These are phyloP conservation scores for Solanum ossicruentum DNA, from an alignment of 257 asterid species.

Conservation along the genomic window DNA sequence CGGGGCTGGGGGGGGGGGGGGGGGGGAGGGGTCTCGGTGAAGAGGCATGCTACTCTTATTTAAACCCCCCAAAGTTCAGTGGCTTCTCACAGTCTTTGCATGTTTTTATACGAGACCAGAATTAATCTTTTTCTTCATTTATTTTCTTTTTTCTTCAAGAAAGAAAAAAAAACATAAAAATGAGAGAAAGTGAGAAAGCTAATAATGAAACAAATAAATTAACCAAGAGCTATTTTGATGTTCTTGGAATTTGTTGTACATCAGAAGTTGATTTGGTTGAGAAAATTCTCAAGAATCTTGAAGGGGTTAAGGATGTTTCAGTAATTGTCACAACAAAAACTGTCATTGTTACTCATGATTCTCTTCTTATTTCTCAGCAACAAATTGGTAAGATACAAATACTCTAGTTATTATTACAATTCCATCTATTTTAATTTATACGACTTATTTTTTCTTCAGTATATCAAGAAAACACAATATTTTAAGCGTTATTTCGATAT, in stretches of 20 bases:
- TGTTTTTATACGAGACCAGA: neutral
- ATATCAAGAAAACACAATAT: too few species aligned
- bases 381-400: conserved; percentile 39
- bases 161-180: neutral
- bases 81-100: neutral
- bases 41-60: neutral
- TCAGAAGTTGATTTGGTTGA: conserved; percentile 50
- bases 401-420: neutral
- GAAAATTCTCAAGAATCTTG: conserved; percentile 39
- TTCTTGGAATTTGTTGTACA: conserved; percentile 65
- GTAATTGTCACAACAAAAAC: conserved; percentile 58
- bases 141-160: neutral
- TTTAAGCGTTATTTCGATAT: neutral
- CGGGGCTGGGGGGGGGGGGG: too few species aligned
- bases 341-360: conserved; percentile 53
- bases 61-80: neutral
- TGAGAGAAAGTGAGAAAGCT: neutral
- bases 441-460: neutral
- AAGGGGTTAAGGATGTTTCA: conserved; percentile 55
- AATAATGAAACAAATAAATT: neutral
- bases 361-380: conserved; percentile 33
- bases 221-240: conserved; percentile 70
- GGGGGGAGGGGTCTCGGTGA: too few species aligned
- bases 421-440: neutral
- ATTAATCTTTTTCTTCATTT: neutral